These are phyloP conservation scores for Verticillium klebahnii DNA, from an alignment of 2,329 filamentous ascomycete genomes.

Conservation along the genomic window DNA sequence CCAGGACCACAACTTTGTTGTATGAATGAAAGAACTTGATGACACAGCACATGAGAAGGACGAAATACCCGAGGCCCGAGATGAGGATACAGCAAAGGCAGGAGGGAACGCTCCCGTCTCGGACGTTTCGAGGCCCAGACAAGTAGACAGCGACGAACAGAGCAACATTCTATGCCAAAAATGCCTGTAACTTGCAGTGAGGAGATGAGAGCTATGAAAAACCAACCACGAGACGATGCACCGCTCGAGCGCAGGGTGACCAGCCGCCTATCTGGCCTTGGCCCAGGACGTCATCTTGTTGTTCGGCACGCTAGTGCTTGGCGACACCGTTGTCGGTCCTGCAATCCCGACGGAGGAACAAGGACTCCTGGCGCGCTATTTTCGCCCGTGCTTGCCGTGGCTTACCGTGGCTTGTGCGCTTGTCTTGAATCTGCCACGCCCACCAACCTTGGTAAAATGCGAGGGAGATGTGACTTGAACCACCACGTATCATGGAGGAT, in stretches of 20 bases:
- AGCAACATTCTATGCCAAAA: not conserved
- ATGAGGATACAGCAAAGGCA: constrained; percentile 5
- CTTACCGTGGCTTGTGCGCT: not conserved
- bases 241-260: not conserved
- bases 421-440: not conserved
- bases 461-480: not conserved
- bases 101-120: not conserved
- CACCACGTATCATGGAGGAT: not conserved
- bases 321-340: constrained; percentile 2
- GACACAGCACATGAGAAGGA: constrained; percentile 2
- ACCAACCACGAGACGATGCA: not conserved
- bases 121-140: not conserved
- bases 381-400: not conserved
- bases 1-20: not conserved
- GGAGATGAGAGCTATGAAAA: not conserved
- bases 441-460: not conserved
- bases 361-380: not conserved
- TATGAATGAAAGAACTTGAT: constrained; percentile 5
- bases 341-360: constrained; percentile 1
- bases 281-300: constrained; percentile 1
- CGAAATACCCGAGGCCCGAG: constrained; percentile 3
- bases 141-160: not conserved
- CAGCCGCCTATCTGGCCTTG: not conserved
- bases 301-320: not conserved
- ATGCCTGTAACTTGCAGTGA: not conserved